Evolutionary conservation across 257 asterid species (phyloP), one percentile per base, ranked within the genome.

Genomic region (Prunella vulgaris): DNA sequence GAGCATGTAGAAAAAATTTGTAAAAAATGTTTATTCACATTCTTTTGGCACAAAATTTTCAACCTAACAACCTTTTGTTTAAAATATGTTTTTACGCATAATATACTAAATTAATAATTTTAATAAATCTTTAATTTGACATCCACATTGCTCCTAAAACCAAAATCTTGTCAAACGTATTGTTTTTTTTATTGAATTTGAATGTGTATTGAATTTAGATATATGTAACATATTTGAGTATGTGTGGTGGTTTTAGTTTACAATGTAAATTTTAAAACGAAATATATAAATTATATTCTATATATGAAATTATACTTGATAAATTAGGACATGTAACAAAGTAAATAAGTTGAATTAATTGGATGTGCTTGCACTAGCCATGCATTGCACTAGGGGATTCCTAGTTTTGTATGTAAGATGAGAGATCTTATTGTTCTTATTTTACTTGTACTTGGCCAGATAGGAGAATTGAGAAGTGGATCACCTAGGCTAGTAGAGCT

Each of bases 391-490:
- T 6, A 53, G 13, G 7, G 7, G n/a, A 8, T 21, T 9, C 21
- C 7, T 53, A n/a, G 10, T 49, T 64, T 12, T 49, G 65, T 63
- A 42, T 62, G 44, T 64, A 58, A 63, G 32, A 9, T 46, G 38
- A 56, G 66, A 66, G 10, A 64, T 74, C 20, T 44, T 63, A 54
- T 58, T 57, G 54, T 68, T 68, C 30, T 77, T 48, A 53, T 30
- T 74, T 54, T 72, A 68, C 70, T 56, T 81, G 69, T 76, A 46
- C 53, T 46, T 21, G 69, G 66, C 77, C 83, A 91, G 99, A 94
- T 94, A 25, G 97, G 93, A 74, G 99, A 94, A 80, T 79, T 91
- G 78, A 87, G 96, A 85, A 94, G 97, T 86, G 99, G 99, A 84
- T 94, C 99, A 20, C 99, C 97, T 37, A 81, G 92, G 78, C 69